A percentile compares a stretch with the other conserved stretches of the same genome.
phyloP scores from a whole-genome alignment of 345 rosid species.

The Combretum micranthum region DNA sequence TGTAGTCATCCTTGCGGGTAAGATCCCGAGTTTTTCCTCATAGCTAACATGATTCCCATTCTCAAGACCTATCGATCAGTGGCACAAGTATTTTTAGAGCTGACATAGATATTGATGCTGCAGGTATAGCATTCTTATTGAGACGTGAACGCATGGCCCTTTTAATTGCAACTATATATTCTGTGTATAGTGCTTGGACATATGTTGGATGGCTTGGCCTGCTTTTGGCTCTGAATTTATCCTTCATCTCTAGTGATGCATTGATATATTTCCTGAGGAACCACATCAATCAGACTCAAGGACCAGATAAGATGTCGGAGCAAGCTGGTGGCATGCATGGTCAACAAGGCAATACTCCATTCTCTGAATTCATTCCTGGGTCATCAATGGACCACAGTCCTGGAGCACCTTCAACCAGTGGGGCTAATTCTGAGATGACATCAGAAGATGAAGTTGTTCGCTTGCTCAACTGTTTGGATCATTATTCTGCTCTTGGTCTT shows the following conservation, averaged over 20 bases:
- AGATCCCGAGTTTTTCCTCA: slow-evolving; percentile 10
- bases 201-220: slow-evolving; percentile 84
- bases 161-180: slow-evolving; percentile 51
- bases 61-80: not conserved
- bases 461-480: slow-evolving; percentile 71
- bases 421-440: slow-evolving; percentile 69
- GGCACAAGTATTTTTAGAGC: slow-evolving; percentile 7
- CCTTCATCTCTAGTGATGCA: slow-evolving; percentile 87
- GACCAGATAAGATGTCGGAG: slow-evolving; percentile 29
- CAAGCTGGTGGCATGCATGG: slow-evolving; percentile 41
- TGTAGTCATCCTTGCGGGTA: slow-evolving; percentile 68
- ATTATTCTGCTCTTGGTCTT: slow-evolving; percentile 76
- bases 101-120: slow-evolving; percentile 10
- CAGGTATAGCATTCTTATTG: slow-evolving; percentile 69
- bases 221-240: slow-evolving; percentile 71
- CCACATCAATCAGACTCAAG: slow-evolving; percentile 42
- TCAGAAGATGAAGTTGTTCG: slow-evolving; percentile 91
- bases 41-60: not conserved
- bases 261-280: slow-evolving; percentile 70
- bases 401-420: slow-evolving; percentile 84
- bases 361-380: slow-evolving; percentile 54
- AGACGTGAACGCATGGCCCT: slow-evolving; percentile 69
- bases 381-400: slow-evolving; percentile 55
- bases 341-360: slow-evolving; percentile 43
- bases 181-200: slow-evolving; percentile 70